Percentiles rank a stretch among this genome's conserved stretches.
Evolutionary conservation across 108 stramenopile genomes (phyloP).

Genomic region (Conticribra guillardii): DNA sequence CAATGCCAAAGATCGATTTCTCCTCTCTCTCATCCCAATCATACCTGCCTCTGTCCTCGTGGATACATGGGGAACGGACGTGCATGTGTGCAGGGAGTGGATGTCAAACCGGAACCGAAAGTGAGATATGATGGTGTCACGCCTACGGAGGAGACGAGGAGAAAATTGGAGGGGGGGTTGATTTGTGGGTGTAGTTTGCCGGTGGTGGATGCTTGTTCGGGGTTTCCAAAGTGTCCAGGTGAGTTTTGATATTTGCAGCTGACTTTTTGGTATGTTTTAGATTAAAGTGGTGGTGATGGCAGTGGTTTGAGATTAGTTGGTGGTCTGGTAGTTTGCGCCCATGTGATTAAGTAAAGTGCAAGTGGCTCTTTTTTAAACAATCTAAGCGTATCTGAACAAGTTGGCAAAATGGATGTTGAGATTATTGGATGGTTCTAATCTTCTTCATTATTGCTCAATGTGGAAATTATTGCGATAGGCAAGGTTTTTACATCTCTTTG

Average conservation of each 20-base stretch:
- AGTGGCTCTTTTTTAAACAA: neutral
- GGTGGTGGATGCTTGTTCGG: slow-evolving; percentile 78
- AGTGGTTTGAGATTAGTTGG: too few relatives aligned
- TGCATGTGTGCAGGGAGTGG: slow-evolving; percentile 39
- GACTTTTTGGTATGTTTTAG: too few relatives aligned
- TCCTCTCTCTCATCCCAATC: slow-evolving; percentile 55
- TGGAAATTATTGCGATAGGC: too few relatives aligned
- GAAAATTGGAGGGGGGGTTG: slow-evolving; percentile 58
- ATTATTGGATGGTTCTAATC: too few relatives aligned
- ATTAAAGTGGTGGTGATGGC: too few relatives aligned
- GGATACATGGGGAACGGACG: slow-evolving; percentile 83
- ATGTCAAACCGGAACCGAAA: slow-evolving; percentile 54
- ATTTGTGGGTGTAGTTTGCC: slow-evolving; percentile 86
- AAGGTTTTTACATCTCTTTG: too few relatives aligned
- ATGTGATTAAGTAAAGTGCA: too few relatives aligned
- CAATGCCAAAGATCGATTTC: slow-evolving; percentile 58
- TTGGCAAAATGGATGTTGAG: too few relatives aligned
- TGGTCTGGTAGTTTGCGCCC: too few relatives aligned
- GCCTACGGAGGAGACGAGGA: slow-evolving; percentile 71
- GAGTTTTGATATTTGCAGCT: slow-evolving; percentile 19
- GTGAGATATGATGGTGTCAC: slow-evolving; percentile 84
- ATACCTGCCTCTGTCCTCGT: slow-evolving; percentile 70
- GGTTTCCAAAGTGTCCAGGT: slow-evolving; percentile 84
- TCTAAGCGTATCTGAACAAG: too few relatives aligned
- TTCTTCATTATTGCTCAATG: too few relatives aligned